A percentile compares a stretch with the other conserved stretches of the same genome.
These are phyloP conservation scores for Lipomyces sp. DNA, from an alignment of 805 yeast genomes.

Conservation along the genomic window DNA sequence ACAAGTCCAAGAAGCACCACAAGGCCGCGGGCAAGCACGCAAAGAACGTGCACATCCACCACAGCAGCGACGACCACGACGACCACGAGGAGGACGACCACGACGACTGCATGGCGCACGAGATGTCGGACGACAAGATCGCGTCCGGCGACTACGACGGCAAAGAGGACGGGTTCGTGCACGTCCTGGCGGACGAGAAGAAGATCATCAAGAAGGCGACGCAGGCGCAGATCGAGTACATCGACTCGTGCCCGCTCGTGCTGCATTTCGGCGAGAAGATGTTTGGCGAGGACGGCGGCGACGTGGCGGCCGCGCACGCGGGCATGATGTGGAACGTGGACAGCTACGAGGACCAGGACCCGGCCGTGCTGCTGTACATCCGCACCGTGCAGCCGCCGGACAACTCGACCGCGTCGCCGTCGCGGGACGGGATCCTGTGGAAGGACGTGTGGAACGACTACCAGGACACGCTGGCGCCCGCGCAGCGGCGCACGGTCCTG, in stretches of 20 bases:
- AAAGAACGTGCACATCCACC: not conserved
- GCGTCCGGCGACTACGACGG: conserved; percentile 27
- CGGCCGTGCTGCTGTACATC: conserved; percentile 64
- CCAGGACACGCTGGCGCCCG: conserved; percentile 30
- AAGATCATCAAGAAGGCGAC: conserved; percentile 38
- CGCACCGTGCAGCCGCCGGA: conserved; percentile 64
- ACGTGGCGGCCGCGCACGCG: conserved; percentile 72
- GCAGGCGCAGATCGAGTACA: conserved; percentile 58
- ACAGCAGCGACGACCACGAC: not conserved
- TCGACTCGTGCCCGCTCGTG: conserved; percentile 63
- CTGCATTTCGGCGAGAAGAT: conserved; percentile 56
- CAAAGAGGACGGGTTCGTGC: conserved; percentile 22
- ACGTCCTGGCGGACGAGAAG: conserved; percentile 26
- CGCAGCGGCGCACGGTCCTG: conserved; percentile 47
- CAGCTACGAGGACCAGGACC: conserved; percentile 53
- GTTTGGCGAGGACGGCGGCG: conserved; percentile 35
- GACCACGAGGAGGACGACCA: conserved; percentile 19
- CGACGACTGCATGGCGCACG: conserved; percentile 26
- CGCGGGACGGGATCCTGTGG: conserved; percentile 32
- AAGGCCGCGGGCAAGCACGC: not conserved
- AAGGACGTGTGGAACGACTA: conserved; percentile 34
- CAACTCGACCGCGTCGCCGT: conserved; percentile 55
- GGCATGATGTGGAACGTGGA: conserved; percentile 68
- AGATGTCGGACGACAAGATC: conserved; percentile 25
- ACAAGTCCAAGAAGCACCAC: not conserved